Conservation (phyloP, 2,329 filamentous ascomycete genomes). For the Colletotrichum scovillei region DNA sequence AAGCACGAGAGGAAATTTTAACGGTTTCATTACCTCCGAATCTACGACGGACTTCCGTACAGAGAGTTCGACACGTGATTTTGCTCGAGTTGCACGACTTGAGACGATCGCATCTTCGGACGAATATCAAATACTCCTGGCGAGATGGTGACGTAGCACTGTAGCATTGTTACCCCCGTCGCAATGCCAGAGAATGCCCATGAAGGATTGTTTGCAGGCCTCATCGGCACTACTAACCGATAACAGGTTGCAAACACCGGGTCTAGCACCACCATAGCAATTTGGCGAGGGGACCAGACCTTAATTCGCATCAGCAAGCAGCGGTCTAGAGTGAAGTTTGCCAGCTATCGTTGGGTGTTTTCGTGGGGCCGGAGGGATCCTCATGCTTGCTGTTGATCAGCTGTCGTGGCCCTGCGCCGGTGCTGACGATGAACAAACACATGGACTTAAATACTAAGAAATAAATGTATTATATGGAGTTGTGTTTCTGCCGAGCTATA, state of each 20-base stretch:
- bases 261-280: not conserved
- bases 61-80: not conserved
- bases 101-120: not conserved
- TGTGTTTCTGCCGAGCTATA: too few relatives aligned
- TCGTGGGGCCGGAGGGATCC: too few relatives aligned
- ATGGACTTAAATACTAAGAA: too few relatives aligned
- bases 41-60: not conserved
- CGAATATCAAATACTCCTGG: not conserved
- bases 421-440: too few relatives aligned
- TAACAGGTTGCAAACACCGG: not conserved
- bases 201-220: not conserved
- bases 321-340: too few relatives aligned
- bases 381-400: too few relatives aligned
- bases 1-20: not conserved
- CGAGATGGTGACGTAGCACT: conserved; percentile 2
- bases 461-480: too few relatives aligned
- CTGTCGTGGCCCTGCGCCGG: too few relatives aligned
- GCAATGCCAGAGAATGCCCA: not conserved
- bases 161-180: not conserved
- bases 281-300: not conserved
- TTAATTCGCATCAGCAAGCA: too few relatives aligned
- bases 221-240: not conserved
- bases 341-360: too few relatives aligned
- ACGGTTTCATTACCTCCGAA: too few relatives aligned
- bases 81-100: not conserved